These are phyloP conservation scores for Ambrosia hybrid DNA, from an alignment of 140 eudicot genomes.

Conservation along the genomic window DNA sequence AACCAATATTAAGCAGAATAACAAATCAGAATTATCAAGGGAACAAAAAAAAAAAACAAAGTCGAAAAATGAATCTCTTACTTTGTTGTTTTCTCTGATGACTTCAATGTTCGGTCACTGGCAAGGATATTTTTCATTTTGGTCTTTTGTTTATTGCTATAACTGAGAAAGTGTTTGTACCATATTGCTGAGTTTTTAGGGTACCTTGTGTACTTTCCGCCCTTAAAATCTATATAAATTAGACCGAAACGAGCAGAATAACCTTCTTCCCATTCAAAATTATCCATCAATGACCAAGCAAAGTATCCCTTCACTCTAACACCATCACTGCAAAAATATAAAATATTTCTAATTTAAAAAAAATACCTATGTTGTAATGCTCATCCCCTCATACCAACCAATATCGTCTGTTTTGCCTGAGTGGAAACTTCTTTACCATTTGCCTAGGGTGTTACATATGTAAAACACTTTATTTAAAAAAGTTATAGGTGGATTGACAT, in stretches of 20 bases:
- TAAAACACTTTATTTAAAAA: background rate
- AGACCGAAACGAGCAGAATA: constrained; percentile 41
- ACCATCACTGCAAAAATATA: constrained; percentile 23
- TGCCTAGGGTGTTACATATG: background rate
- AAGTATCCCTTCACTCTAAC: constrained; percentile 38
- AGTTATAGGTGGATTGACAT: constrained; percentile 9
- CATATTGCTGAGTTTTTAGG: constrained; percentile 43
- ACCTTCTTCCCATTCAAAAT: constrained; percentile 38
- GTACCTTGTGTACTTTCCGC: constrained; percentile 33
- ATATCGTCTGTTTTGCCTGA: background rate
- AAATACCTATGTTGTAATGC: background rate
- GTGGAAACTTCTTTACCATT: background rate
- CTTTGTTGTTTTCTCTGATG: constrained; percentile 16
- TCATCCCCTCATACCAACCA: no score
- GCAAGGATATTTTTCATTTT: background rate
- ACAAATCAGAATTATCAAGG: constrained; percentile 13
- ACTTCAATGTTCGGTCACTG: background rate
- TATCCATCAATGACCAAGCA: constrained; percentile 43
- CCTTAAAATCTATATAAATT: constrained; percentile 36
- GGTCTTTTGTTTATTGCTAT: background rate
- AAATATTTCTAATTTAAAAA: background rate
- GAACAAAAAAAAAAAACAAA: background rate
- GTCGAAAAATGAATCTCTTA: background rate
- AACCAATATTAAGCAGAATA: background rate
- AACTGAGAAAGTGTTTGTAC: constrained; percentile 27